Conservation (phyloP, 2,329 filamentous ascomycete genomes). For the Fusarium sp. region DNA sequence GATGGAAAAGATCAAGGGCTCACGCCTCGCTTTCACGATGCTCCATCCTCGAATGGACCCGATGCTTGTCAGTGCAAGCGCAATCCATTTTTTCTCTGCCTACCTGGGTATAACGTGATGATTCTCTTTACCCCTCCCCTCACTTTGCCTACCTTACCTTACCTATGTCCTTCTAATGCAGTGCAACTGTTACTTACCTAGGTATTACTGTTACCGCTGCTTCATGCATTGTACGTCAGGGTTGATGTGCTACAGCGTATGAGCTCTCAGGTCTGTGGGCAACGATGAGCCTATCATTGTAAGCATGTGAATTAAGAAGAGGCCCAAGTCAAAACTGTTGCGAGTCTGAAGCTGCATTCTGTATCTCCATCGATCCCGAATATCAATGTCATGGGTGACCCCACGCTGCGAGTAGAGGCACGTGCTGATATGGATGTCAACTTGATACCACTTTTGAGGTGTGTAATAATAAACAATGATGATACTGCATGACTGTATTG, state of each 20-base stretch:
- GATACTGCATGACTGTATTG: slow-evolving; percentile 8
- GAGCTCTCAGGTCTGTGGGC: slow-evolving; percentile 31
- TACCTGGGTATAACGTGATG: background rate
- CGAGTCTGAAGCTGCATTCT: slow-evolving; percentile 32
- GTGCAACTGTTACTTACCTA: slow-evolving; percentile 8
- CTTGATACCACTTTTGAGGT: slow-evolving; percentile 28
- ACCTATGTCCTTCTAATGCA: background rate
- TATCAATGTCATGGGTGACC: slow-evolving; percentile 26
- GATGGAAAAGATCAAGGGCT: slow-evolving; percentile 22
- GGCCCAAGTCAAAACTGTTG: slow-evolving; percentile 31
- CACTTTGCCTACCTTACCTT: slow-evolving; percentile 1
- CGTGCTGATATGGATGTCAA: slow-evolving; percentile 39
- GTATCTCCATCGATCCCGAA: slow-evolving; percentile 6
- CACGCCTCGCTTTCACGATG: slow-evolving; percentile 26
- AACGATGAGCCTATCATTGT: slow-evolving; percentile 47
- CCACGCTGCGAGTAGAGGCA: slow-evolving; percentile 37
- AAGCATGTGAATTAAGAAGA: slow-evolving; percentile 45
- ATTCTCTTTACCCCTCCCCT: slow-evolving; percentile 32
- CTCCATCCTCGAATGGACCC: slow-evolving; percentile 20
- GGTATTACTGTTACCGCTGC: background rate
- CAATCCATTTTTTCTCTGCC: background rate
- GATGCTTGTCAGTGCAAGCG: slow-evolving; percentile 24
- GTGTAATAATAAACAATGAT: slow-evolving; percentile 18
- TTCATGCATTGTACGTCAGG: slow-evolving; percentile 37
- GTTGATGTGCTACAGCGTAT: slow-evolving; percentile 28